Evolutionary conservation across 352 stramenopile genomes (phyloP).

Genomic region (Phytophthora sp.): DNA sequence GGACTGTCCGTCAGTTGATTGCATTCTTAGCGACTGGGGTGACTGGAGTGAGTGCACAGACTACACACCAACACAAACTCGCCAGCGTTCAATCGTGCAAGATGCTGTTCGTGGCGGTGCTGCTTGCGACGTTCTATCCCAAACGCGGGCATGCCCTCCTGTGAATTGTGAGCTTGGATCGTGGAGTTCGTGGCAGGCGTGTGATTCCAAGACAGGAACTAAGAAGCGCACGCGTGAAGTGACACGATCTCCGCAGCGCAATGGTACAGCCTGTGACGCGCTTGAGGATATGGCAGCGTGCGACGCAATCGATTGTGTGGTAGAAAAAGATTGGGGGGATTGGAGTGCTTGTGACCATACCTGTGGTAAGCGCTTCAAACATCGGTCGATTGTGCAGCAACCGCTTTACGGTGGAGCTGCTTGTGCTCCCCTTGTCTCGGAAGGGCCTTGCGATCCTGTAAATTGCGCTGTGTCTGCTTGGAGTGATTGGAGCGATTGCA

Average conservation of each 20-base stretch:
- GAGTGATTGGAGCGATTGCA: conserved; percentile 50
- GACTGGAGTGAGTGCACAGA: conserved; percentile 54
- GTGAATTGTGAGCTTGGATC: conserved; percentile 51
- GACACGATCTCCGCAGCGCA: conserved; percentile 27
- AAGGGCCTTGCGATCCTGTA: conserved; percentile 52
- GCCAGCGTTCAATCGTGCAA: conserved; percentile 43
- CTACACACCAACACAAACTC: conserved; percentile 50
- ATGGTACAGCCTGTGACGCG: conserved; percentile 32
- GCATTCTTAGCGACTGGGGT: conserved; percentile 39
- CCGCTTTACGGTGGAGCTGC: conserved; percentile 39
- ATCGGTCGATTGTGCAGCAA: conserved; percentile 28
- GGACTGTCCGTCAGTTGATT: conserved; percentile 55
- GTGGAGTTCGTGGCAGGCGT: conserved; percentile 36
- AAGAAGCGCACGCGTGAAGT: conserved; percentile 35
- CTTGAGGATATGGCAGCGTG: conserved; percentile 41
- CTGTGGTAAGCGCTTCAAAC: conserved; percentile 45
- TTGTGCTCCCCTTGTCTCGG: conserved; percentile 34
- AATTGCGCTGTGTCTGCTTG: conserved; percentile 49
- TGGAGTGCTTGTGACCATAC: conserved; percentile 49
- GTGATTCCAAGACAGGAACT: conserved; percentile 26
- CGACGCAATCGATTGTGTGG: conserved; percentile 46
- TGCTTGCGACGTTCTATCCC: conserved; percentile 27
- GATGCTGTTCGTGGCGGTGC: conserved; percentile 40
- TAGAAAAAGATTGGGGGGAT: conserved; percentile 46
- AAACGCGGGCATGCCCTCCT: conserved; percentile 42